phyloP scores from a whole-genome alignment of 202 grass and related monocot genomes.

The Cymbopogon flexuosus region DNA sequence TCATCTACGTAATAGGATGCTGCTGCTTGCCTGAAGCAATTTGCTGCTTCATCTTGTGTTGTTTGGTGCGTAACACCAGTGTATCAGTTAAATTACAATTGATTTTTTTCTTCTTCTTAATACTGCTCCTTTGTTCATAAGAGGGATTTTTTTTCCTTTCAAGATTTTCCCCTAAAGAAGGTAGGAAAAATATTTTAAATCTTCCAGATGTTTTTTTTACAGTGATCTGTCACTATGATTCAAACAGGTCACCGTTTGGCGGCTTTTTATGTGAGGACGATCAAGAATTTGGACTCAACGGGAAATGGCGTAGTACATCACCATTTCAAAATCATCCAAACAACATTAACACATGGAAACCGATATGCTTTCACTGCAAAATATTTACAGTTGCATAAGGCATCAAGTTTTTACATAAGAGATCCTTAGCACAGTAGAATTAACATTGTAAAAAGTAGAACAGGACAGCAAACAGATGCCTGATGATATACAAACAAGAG shows the following conservation, averaged over 20 bases:
- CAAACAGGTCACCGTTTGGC: neutral
- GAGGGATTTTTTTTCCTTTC: neutral
- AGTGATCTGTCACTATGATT: neutral
- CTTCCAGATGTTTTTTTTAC: neutral
- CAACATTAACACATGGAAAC: neutral
- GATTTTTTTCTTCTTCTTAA: neutral
- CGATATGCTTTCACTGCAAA: neutral
- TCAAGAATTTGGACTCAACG: neutral
- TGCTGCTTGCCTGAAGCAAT: conserved; percentile 16
- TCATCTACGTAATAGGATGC: neutral
- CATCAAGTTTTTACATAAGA: conserved; percentile 25
- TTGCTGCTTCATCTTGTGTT: conserved; percentile 41
- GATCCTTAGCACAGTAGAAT: neutral
- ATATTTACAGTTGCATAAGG: conserved; percentile 34
- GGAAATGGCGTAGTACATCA: neutral
- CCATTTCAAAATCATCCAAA: neutral
- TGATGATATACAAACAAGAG: neutral
- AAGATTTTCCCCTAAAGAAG: neutral
- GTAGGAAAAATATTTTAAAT: neutral
- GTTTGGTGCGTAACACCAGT: conserved; percentile 37
- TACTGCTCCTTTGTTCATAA: neutral
- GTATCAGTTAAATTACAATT: conserved; percentile 26
- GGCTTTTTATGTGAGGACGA: neutral
- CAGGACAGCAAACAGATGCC: neutral
- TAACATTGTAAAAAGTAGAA: conserved; percentile 10